A percentile compares a stretch with the other conserved stretches of the same genome.
phyloP scores from a whole-genome alignment of 2,329 filamentous ascomycete species.

The Verticillium tricorpus region DNA sequence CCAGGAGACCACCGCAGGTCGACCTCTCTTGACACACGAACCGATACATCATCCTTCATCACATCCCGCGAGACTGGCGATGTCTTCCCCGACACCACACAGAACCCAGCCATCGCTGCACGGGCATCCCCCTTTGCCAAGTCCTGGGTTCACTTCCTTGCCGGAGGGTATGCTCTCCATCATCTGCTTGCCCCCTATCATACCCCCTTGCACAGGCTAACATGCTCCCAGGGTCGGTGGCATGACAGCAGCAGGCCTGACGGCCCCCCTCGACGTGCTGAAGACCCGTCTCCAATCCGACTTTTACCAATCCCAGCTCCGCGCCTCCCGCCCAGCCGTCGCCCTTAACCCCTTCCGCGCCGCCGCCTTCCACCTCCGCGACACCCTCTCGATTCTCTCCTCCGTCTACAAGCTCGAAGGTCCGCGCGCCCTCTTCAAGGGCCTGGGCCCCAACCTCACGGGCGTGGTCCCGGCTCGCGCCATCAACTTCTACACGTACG shows the following conservation, averaged over 20 bases:
- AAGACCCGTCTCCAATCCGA: slow-evolving; percentile 93
- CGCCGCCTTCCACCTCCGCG: slow-evolving; percentile 69
- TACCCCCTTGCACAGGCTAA: neutral
- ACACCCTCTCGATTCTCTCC: slow-evolving; percentile 81
- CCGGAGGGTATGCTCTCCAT: slow-evolving; percentile 68
- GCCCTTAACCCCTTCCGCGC: slow-evolving; percentile 61
- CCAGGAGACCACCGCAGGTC: slow-evolving; percentile 22
- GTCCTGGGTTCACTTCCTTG: slow-evolving; percentile 89
- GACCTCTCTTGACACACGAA: neutral
- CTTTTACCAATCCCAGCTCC: slow-evolving; percentile 84
- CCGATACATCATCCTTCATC: slow-evolving; percentile 11
- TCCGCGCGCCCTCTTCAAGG: slow-evolving; percentile 85
- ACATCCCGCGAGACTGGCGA: slow-evolving; percentile 57
- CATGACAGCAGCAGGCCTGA: slow-evolving; percentile 89
- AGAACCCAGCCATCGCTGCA: slow-evolving; percentile 17
- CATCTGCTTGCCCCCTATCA: neutral
- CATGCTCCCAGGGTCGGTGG: slow-evolving; percentile 63
- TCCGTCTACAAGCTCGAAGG: slow-evolving; percentile 80
- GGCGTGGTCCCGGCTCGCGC: slow-evolving; percentile 85
- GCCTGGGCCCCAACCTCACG: slow-evolving; percentile 82
- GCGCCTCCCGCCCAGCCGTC: slow-evolving; percentile 59
- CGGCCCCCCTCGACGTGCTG: slow-evolving; percentile 87
- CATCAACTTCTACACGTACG: slow-evolving; percentile 93
- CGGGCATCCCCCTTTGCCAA: slow-evolving; percentile 56
- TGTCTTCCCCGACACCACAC: slow-evolving; percentile 38